Base-by-base conservation (phyloP, 768 basidiomycete genomes). In the Tulasnella sp. region DNA sequence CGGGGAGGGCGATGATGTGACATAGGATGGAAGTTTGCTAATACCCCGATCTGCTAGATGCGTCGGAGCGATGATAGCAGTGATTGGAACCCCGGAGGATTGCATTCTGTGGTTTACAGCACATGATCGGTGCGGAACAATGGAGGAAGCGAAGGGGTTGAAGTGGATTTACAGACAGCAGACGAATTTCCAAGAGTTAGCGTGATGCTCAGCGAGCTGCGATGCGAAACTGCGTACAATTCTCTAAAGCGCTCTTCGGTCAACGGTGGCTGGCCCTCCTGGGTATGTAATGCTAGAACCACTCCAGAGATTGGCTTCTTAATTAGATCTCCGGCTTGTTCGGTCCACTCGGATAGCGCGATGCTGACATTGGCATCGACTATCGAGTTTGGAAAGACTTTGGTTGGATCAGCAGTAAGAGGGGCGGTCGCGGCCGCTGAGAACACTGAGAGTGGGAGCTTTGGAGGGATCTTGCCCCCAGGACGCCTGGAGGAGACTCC, bases 371-470 rank as follows among this genome's bases (percentile, higher is more conserved):
- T 85, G 7, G 89, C 86, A 78, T 94, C 92, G 76, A 91, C 82
- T 73, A 94, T 82, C 26, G 79, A 79, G 9, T 81, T 80, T 0
- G 92, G 92, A 76, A 87, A 83, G 67, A 90, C 82, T 17, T 86
- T 82, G 76, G 84, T 88, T 1, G 92, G 90, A 72, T 88, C 89
- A 26, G 88, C 86, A 8, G 88, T 86, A 11, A 90, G 75, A 1
- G 88, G 89, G 77, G 91, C 92, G 0, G 81, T 81, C 62, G 91
- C 90, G 22, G 84, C 84, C 0, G 86, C 85, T 68, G 88, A 87
- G 79, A 94, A 94, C 0, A 87, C 92, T 12, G 91, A 91, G 32
- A 88, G 78, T 0, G 91, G 91, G 14, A 94, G 86, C 62, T 83
- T 85, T 8, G 92, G 92, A 5, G 88, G 86, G 26, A 85, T 62